These are phyloP conservation scores for Brassica hybrid DNA, from an alignment of 441 rosid genomes.

Conservation along the genomic window DNA sequence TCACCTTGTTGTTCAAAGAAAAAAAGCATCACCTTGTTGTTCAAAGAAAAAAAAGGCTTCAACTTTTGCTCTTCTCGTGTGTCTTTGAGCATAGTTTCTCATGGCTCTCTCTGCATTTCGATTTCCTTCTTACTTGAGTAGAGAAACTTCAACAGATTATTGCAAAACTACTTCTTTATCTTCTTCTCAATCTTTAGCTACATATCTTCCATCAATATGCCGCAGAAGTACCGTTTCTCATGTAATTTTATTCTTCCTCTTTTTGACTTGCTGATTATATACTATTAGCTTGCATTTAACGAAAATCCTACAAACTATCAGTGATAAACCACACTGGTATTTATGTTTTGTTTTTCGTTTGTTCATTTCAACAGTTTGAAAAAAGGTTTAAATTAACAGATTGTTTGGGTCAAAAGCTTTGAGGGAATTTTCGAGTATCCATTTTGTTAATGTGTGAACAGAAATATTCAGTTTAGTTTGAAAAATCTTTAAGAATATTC, in stretches of 20 bases:
- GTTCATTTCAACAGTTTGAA: not conserved
- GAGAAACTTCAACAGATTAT: slow-evolving; percentile 40
- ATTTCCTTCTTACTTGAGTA: slow-evolving; percentile 48
- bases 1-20: not conserved
- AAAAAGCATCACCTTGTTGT: not conserved
- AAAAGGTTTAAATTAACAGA: not conserved
- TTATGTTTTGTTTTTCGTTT: not conserved
- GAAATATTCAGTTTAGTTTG: not conserved
- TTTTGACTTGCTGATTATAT: not conserved
- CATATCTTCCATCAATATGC: slow-evolving; percentile 50
- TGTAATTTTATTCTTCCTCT: slow-evolving; percentile 20
- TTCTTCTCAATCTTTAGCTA: slow-evolving; percentile 44
- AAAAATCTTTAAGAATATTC: not conserved
- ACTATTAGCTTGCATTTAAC: not conserved
- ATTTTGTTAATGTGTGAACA: not conserved
- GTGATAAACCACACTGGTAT: not conserved
- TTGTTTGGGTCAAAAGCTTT: not conserved
- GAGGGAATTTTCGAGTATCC: not conserved
- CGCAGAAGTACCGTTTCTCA: slow-evolving; percentile 48
- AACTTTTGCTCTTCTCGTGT: slow-evolving; percentile 9
- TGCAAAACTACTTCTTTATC: slow-evolving; percentile 39
- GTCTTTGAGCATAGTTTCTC: not conserved
- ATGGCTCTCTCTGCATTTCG: slow-evolving; percentile 72
- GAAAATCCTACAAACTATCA: not conserved
- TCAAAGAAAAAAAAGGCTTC: not conserved